These are phyloP conservation scores for Starmerella davenportii DNA, from an alignment of 805 yeast species.

Conservation along the genomic window DNA sequence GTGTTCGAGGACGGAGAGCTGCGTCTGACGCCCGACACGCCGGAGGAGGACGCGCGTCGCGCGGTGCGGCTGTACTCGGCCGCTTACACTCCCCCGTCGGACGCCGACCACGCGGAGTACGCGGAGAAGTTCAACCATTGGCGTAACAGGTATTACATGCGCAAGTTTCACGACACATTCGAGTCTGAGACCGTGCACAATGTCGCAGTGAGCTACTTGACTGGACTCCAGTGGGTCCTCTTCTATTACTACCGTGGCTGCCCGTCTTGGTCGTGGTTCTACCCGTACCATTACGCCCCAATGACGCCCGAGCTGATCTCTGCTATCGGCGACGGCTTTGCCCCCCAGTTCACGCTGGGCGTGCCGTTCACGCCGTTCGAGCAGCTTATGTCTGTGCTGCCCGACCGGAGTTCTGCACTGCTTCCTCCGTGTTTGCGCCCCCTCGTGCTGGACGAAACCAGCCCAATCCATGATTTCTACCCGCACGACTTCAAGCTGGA, in stretches of 20 bases:
- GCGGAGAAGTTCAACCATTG: slow-evolving; percentile 57
- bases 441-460: slow-evolving; percentile 66
- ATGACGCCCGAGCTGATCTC: slow-evolving; percentile 68
- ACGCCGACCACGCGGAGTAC: slow-evolving; percentile 39
- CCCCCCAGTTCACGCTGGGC: slow-evolving; percentile 48
- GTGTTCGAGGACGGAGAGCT: slow-evolving; percentile 43
- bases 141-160: slow-evolving; percentile 71
- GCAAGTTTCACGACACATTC: slow-evolving; percentile 52
- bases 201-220: slow-evolving; percentile 63
- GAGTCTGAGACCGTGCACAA: slow-evolving; percentile 41
- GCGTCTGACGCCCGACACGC: slow-evolving; percentile 27
- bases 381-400: slow-evolving; percentile 93
- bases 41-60: slow-evolving; percentile 6
- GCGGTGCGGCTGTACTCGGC: slow-evolving; percentile 25
- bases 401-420: slow-evolving; percentile 69
- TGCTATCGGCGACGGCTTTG: slow-evolving; percentile 41
- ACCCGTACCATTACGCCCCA: slow-evolving; percentile 79
- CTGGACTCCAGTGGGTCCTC: slow-evolving; percentile 94
- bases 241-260: slow-evolving; percentile 79
- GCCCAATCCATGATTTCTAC: slow-evolving; percentile 80
- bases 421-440: slow-evolving; percentile 64
- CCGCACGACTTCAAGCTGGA: slow-evolving; percentile 79
- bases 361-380: slow-evolving; percentile 81
- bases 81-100: slow-evolving; percentile 22
- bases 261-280: slow-evolving; percentile 94